A percentile compares a stretch with the other conserved stretches of the same genome.
Evolutionary conservation across 352 stramenopile species (phyloP).

Genomic region (Globisporangium nodosum): DNA sequence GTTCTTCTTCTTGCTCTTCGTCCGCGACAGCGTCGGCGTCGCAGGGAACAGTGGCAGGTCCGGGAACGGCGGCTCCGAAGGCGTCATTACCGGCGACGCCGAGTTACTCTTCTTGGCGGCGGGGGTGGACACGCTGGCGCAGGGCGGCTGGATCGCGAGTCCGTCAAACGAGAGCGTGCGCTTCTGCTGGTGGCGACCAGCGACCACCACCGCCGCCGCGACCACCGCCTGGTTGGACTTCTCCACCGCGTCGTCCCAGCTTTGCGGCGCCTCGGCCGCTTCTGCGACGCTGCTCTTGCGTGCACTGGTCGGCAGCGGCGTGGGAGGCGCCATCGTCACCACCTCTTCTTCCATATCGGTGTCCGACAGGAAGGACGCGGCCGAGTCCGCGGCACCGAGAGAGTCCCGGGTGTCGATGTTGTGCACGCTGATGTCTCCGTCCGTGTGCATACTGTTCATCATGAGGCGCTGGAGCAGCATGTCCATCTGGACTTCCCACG

Average conservation of each 20-base stretch:
- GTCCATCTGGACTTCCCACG: slow-evolving; percentile 85
- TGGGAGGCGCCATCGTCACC: neutral
- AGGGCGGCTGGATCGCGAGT: neutral
- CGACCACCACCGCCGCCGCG: slow-evolving; percentile 31
- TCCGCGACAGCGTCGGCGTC: slow-evolving; percentile 23
- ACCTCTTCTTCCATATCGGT: slow-evolving; percentile 10
- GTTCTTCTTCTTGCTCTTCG: slow-evolving; percentile 59
- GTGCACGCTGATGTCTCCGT: slow-evolving; percentile 74
- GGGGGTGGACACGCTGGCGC: neutral
- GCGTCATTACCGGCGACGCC: slow-evolving; percentile 9
- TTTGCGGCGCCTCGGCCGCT: slow-evolving; percentile 1
- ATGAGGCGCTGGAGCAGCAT: slow-evolving; percentile 80
- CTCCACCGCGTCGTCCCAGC: slow-evolving; percentile 26
- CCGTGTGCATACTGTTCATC: slow-evolving; percentile 71
- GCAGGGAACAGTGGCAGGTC: slow-evolving; percentile 23
- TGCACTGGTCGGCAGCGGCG: neutral
- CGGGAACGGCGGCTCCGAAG: slow-evolving; percentile 13
- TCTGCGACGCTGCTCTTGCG: neutral
- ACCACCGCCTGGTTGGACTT: slow-evolving; percentile 38
- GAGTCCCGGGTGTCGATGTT: slow-evolving; percentile 67
- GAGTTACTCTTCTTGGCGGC: neutral
- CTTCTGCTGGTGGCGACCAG: slow-evolving; percentile 31
- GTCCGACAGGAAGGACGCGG: slow-evolving; percentile 38
- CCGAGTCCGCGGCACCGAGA: slow-evolving; percentile 28
- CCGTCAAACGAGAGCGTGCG: slow-evolving; percentile 40